phyloP scores from a whole-genome alignment of 768 basidiomycete species.

The Cystobasidium onofrii region DNA sequence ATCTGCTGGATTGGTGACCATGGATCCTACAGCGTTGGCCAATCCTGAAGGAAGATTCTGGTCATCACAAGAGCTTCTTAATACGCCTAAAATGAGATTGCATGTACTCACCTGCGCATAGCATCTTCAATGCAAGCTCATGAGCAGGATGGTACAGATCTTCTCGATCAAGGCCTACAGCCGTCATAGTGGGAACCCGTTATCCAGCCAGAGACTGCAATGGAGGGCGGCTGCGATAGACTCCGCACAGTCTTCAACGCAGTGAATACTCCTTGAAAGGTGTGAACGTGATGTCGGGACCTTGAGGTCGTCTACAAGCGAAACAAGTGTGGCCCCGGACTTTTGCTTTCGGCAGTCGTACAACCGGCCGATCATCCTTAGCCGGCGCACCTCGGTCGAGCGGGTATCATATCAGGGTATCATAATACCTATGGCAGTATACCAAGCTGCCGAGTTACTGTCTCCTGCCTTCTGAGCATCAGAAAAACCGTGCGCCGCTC shows the following conservation, averaged over 20 bases:
- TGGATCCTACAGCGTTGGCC: conserved; percentile 16
- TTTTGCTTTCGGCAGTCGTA: neutral
- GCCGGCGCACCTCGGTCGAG: neutral
- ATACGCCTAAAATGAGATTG: too few relatives aligned
- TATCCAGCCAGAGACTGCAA: too few relatives aligned
- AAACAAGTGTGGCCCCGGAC: neutral
- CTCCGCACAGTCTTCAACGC: neutral
- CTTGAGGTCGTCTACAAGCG: too few relatives aligned
- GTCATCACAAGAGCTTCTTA: too few relatives aligned
- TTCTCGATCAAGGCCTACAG: conserved; percentile 2
- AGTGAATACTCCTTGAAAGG: too few relatives aligned
- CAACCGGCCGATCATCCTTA: neutral
- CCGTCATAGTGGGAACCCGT: conserved; percentile 10
- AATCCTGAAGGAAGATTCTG: neutral
- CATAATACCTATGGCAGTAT: too few relatives aligned
- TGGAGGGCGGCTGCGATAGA: too few relatives aligned
- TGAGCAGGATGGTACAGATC: conserved; percentile 26
- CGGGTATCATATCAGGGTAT: too few relatives aligned
- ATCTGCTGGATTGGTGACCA: conserved; percentile 27
- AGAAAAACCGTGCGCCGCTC: too few relatives aligned
- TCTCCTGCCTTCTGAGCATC: too few relatives aligned
- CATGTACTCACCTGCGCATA: conserved; percentile 3
- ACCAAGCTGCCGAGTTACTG: too few relatives aligned
- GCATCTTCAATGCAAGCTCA: conserved; percentile 17
- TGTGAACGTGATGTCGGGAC: too few relatives aligned